Conservation (phyloP, 345 rosid species). For the Gossypium ekmanianum region DNA sequence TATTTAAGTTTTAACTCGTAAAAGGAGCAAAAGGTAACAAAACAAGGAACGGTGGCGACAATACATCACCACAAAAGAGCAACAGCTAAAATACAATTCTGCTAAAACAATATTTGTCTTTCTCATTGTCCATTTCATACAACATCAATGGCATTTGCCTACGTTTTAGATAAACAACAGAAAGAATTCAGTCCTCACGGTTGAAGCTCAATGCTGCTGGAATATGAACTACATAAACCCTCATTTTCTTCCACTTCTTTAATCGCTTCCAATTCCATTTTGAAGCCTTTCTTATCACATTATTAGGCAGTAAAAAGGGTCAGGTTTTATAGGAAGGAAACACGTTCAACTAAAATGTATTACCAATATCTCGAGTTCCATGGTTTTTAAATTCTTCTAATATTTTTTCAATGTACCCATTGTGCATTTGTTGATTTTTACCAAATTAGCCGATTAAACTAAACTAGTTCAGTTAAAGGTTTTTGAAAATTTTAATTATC, state of each 20-base stretch:
- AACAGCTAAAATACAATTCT: neutral
- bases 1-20: neutral
- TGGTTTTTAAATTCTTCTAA: too few species aligned
- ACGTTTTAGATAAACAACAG: neutral
- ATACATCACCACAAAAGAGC: neutral
- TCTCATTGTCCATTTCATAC: conserved; percentile 18
- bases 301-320: neutral
- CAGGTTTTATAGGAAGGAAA: too few species aligned
- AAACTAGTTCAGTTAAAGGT: too few species aligned
- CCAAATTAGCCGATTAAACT: too few species aligned
- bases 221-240: neutral
- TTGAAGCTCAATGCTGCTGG: neutral
- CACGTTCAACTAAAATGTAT: neutral
- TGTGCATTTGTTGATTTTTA: too few species aligned
- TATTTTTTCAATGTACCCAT: too few species aligned
- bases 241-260: neutral
- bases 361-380: too few species aligned
- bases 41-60: conserved; percentile 7
- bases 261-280: neutral
- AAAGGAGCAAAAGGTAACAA: neutral
- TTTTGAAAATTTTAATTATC: too few species aligned
- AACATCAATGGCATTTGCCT: conserved; percentile 4
- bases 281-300: neutral
- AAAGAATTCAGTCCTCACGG: neutral
- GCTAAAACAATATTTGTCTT: conserved; percentile 5